A percentile compares a stretch with the other conserved stretches of the same genome.
These are phyloP conservation scores for Friedmanniomyces endolithicus DNA, from an alignment of 495 filamentous ascomycete genomes.

Conservation along the genomic window DNA sequence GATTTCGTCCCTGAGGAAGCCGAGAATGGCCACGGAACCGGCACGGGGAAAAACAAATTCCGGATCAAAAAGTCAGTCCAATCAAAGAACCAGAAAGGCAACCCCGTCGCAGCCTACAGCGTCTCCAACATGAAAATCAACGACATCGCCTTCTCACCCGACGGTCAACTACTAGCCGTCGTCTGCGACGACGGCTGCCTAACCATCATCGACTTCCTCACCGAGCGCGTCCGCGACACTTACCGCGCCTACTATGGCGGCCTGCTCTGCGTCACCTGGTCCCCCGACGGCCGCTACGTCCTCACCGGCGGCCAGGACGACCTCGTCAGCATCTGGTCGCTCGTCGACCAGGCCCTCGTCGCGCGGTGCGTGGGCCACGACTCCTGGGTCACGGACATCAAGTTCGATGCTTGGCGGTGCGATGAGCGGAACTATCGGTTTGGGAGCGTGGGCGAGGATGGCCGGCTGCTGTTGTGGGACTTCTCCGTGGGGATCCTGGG, in stretches of 20 bases:
- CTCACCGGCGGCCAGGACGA: conserved; percentile 94
- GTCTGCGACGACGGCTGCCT: conserved; percentile 86
- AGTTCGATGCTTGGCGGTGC: conserved; percentile 93
- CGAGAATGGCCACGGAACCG: conserved; percentile 32
- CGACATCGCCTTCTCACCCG: conserved; percentile 78
- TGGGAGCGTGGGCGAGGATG: conserved; percentile 90
- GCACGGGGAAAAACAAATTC: conserved; percentile 21
- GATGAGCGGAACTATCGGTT: conserved; percentile 90
- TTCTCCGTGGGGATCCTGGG: conserved; percentile 94
- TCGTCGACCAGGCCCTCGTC: conserved; percentile 70
- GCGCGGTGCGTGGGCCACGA: conserved; percentile 89
- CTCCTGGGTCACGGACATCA: conserved; percentile 86
- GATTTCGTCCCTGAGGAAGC: conserved; percentile 47
- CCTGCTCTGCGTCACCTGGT: conserved; percentile 89
- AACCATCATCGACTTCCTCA: conserved; percentile 79
- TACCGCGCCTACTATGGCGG: conserved; percentile 90
- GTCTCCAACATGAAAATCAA: conserved; percentile 80
- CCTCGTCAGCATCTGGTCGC: conserved; percentile 83
- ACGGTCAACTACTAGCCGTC: conserved; percentile 73
- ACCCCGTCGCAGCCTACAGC: conserved; percentile 85
- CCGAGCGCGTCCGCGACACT: conserved; percentile 72
- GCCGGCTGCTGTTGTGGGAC: conserved; percentile 84
- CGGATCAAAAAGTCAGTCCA: conserved; percentile 76
- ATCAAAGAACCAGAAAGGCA: conserved; percentile 83
- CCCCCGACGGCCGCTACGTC: conserved; percentile 90